Conservation (phyloP, 495 filamentous ascomycete species). For the Penicillium lagena region DNA sequence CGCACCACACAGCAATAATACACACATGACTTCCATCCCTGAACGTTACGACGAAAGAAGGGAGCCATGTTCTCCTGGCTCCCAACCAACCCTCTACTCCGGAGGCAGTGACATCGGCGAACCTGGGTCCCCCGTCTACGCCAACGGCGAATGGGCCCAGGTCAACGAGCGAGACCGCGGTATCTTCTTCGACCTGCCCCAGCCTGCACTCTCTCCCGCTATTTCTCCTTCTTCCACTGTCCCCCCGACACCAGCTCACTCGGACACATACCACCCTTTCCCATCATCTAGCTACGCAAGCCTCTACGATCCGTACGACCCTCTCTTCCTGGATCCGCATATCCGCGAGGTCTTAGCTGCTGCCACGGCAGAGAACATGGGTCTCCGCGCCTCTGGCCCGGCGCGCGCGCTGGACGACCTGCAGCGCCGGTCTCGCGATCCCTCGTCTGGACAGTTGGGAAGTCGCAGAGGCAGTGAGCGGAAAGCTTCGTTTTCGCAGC, state of each 20-base stretch:
- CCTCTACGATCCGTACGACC: conserved; percentile 11
- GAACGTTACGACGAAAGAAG: conserved; percentile 13
- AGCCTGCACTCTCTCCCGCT: too few species aligned
- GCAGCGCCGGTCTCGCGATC: conserved; percentile 12
- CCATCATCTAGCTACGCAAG: conserved; percentile 9
- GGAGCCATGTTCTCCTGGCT: conserved; percentile 11
- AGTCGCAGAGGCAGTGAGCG: conserved; percentile 3
- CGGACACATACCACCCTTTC: background rate
- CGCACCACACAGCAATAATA: conserved; percentile 9
- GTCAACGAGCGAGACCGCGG: conserved; percentile 20
- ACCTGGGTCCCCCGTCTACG: conserved; percentile 28
- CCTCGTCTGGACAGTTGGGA: background rate
- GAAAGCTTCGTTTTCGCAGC: conserved; percentile 8
- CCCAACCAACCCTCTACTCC: conserved; percentile 17
- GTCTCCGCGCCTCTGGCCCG: conserved; percentile 11
- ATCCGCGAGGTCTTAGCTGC: conserved; percentile 23
- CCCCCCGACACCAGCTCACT: background rate
- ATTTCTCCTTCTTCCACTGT: background rate
- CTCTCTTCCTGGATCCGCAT: conserved; percentile 19
- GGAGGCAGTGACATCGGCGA: conserved; percentile 29
- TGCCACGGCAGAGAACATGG: conserved; percentile 23
- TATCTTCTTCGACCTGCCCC: conserved; percentile 12
- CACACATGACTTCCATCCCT: conserved; percentile 23
- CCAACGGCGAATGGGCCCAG: conserved; percentile 23
- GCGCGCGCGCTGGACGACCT: conserved; percentile 17